Conservation (phyloP, 2,329 filamentous ascomycete species). For the Colletotrichum musae region DNA sequence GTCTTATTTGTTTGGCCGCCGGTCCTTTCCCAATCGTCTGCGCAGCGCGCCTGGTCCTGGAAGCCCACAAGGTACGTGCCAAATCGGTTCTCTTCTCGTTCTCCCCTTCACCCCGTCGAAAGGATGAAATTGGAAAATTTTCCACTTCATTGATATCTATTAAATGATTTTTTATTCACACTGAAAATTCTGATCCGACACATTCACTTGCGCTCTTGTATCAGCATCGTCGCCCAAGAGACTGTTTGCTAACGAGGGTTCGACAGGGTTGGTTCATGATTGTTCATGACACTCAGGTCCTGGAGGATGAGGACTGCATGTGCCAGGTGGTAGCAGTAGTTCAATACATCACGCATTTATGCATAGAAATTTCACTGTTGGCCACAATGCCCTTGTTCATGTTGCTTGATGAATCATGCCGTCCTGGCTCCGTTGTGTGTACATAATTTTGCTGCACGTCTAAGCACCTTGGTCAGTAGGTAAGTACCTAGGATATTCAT, state of each 20-base stretch:
- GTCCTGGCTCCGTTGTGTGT: no score
- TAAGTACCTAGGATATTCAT: no score
- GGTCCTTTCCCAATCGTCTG: background rate
- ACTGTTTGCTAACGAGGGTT: conserved; percentile 1
- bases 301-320: background rate
- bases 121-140: conserved; percentile 2
- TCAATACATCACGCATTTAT: background rate
- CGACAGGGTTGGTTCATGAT: background rate
- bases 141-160: conserved; percentile 7
- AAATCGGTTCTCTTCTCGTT: background rate
- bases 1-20: background rate
- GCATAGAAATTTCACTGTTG: no score
- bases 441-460: no score
- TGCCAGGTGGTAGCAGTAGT: background rate
- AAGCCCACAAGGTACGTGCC: background rate
- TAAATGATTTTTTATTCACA: conserved; percentile 15
- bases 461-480: no score
- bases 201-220: background rate
- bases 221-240: background rate
- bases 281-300: background rate
- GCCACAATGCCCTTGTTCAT: no score
- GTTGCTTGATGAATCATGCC: no score
- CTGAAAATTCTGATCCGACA: conserved; percentile 15
- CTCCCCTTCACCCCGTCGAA: background rate
- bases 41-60: background rate